Evolutionary conservation across 179 eudicot genomes (phyloP), one percentile per base, ranked within the genome.

Genomic region (Spergularia azorica): DNA sequence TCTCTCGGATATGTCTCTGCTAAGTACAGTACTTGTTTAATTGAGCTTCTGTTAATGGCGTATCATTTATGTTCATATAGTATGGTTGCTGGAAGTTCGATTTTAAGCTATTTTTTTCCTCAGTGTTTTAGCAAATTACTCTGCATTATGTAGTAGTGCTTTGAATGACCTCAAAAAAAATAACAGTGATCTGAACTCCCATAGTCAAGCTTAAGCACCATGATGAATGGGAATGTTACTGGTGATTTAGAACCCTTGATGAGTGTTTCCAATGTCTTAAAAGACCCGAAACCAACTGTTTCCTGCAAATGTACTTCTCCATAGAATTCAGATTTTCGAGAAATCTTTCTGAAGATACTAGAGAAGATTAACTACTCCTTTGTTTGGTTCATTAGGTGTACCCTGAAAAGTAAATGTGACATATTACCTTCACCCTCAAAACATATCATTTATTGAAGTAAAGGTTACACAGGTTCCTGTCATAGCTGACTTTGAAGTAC

Each of bases 391-490:
- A 69, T 69, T 50, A 21, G 59, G 39, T 69, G 14, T 20, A 10
- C 54, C 21, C 0, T 4, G 21, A 20, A 62, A 8, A 18, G 59
- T 2, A 32, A 70, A 68, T 6, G 39, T 39, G 63, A 32, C 50
- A 77, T 20, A 14, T 69, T 54, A 18, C 4, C 11, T 13, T 69
- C 39, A 18, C 12, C 16, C 67, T n/a, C 36, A 16, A 12, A 65
- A 70, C 74, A 60, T 63, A 14, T 71, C 17, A 68, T 54, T 75
- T 74, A 75, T 70, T 75, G 46, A 41, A 20, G 58, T 39, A 55
- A 51, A 75, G 59, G 20, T 69, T 75, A 64, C 73, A 74, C 55
- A 66, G 59, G 36, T 57, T 57, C 41, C 15, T 72, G 57, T 46
- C 36, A 62, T 56, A 36, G 51, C 64, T 57, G 21, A 59, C 74